phyloP scores from a whole-genome alignment of 2,329 filamentous ascomycete species.

The Diaporthe sp. region DNA sequence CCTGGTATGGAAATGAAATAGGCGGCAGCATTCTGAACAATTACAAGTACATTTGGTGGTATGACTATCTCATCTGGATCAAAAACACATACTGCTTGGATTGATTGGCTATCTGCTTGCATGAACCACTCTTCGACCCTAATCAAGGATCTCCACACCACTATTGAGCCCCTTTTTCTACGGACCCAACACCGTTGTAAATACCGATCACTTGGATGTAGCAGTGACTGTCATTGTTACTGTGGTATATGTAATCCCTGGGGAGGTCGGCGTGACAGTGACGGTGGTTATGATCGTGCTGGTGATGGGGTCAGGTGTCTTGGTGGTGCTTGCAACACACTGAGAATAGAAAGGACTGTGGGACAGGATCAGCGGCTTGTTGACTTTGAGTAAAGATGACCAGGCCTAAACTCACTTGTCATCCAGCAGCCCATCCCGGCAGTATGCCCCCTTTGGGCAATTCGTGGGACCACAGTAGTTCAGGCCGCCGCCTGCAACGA shows the following conservation, averaged over 20 bases:
- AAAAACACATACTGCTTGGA: not conserved
- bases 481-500: not conserved
- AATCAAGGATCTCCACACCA: not conserved
- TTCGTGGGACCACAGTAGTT: constrained; percentile 20
- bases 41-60: not conserved
- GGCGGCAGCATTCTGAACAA: not conserved
- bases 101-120: not conserved
- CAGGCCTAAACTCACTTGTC: not conserved
- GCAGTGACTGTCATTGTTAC: not conserved
- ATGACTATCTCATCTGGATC: not conserved
- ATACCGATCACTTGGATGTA: not conserved
- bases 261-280: not conserved
- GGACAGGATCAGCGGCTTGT: not conserved
- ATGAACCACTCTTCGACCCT: not conserved
- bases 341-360: constrained; percentile 2
- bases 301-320: not conserved
- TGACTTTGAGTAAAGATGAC: not conserved
- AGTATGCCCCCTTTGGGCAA: constrained; percentile 9
- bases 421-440: constrained; percentile 20
- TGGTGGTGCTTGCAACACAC: constrained; percentile 21
- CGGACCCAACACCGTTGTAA: not conserved
- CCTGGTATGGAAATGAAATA: not conserved
- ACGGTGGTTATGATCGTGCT: constrained; percentile 4
- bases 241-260: not conserved
- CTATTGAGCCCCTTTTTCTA: not conserved